These are phyloP conservation scores for Melampsora occidentalis DNA, from an alignment of 1,284 basidiomycete species.

Conservation along the genomic window DNA sequence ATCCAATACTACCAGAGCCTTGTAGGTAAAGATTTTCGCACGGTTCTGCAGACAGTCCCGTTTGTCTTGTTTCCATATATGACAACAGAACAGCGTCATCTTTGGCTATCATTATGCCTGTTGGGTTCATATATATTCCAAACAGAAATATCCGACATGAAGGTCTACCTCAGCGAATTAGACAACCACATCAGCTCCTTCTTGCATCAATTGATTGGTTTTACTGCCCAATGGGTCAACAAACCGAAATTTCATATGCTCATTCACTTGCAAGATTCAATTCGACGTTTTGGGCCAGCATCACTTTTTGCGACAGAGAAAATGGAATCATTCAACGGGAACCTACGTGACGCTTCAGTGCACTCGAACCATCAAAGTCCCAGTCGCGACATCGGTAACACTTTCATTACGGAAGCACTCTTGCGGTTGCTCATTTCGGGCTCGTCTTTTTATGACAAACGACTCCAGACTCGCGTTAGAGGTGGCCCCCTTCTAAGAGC, in stretches of 20 bases:
- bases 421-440: too few relatives aligned
- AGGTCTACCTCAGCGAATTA: too few relatives aligned
- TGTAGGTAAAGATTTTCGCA: not conserved
- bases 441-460: too few relatives aligned
- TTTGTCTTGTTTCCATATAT: slow-evolving; percentile 7
- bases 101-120: not conserved
- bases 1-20: not conserved
- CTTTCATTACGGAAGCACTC: too few relatives aligned
- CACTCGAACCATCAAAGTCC: not conserved
- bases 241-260: slow-evolving; percentile 55
- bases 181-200: slow-evolving; percentile 50
- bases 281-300: slow-evolving; percentile 12
- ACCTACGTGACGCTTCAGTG: not conserved
- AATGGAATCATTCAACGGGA: not conserved
- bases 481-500: too few relatives aligned
- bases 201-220: slow-evolving; percentile 49
- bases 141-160: too few relatives aligned
- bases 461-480: too few relatives aligned
- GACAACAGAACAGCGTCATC: not conserved
- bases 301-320: not conserved
- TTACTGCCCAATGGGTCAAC: slow-evolving; percentile 55
- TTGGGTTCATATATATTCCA: not conserved
- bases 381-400: not conserved
- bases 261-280: slow-evolving; percentile 46
- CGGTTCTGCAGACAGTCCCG: not conserved